These are phyloP conservation scores for Phytopythium mirpurense DNA, from an alignment of 352 stramenopile genomes.

Conservation along the genomic window DNA sequence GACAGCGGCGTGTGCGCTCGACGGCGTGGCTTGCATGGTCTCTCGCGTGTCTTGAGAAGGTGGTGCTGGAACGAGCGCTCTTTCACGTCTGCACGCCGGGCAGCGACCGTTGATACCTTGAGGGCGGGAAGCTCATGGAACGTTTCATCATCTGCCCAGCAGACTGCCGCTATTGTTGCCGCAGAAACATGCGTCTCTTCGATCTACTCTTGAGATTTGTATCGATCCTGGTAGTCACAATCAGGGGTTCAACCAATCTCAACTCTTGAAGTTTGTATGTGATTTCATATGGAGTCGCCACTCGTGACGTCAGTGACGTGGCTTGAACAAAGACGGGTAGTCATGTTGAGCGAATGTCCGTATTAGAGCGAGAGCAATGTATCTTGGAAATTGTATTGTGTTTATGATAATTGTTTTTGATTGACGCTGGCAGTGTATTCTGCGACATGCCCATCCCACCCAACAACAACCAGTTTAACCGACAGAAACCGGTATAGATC, in stretches of 20 bases:
- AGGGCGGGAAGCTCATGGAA: not conserved
- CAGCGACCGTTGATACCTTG: not conserved
- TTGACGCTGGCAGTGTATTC: no score
- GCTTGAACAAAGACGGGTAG: conserved; percentile 5
- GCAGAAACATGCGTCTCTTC: no score
- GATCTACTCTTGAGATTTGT: no score
- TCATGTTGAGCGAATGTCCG: no score
- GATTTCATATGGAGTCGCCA: not conserved
- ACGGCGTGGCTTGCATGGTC: not conserved
- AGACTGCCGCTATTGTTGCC: no score
- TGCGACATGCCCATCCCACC: conserved; percentile 1
- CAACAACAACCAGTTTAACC: not conserved
- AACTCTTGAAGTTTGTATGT: conserved; percentile 1
- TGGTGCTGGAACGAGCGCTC: not conserved
- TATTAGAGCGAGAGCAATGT: no score
- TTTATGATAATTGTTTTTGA: no score
- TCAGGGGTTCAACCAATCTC: no score
- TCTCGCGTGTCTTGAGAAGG: not conserved
- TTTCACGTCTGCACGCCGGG: not conserved
- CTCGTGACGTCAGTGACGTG: not conserved
- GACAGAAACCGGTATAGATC: not conserved
- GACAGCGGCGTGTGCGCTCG: not conserved
- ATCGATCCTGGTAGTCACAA: no score
- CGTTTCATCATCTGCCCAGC: conserved; percentile 1
- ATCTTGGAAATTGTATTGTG: no score